Percentiles rank a stretch among this genome's conserved stretches.
Evolutionary conservation across 2,329 filamentous ascomycete species (phyloP).

Genomic region (Monilinia fructigena): DNA sequence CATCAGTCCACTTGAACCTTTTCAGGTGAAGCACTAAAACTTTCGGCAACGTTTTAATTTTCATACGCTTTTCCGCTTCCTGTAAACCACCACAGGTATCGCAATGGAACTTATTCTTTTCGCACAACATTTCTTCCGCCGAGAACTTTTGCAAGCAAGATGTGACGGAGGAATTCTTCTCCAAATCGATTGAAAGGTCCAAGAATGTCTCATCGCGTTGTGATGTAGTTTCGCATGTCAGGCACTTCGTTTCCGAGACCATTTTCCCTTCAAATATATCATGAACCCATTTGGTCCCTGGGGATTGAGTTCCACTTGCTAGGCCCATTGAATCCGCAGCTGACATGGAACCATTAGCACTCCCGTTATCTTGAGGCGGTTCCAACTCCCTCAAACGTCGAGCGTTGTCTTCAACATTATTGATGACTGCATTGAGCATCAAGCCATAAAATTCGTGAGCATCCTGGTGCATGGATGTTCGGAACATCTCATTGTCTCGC

Average conservation of each 20-base stretch:
- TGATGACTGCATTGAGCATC: slow-evolving; percentile 91
- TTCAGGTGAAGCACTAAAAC: slow-evolving; percentile 92
- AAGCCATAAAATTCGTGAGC: slow-evolving; percentile 96
- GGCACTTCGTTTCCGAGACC: slow-evolving; percentile 92
- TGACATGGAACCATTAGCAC: slow-evolving; percentile 53
- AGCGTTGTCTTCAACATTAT: slow-evolving; percentile 88
- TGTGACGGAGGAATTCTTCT: slow-evolving; percentile 93
- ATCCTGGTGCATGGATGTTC: slow-evolving; percentile 96
- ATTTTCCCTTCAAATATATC: slow-evolving; percentile 93
- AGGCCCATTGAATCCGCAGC: slow-evolving; percentile 44
- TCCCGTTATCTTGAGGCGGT: slow-evolving; percentile 44
- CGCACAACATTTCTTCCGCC: slow-evolving; percentile 96
- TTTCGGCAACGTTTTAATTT: slow-evolving; percentile 90
- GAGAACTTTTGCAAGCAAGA: slow-evolving; percentile 95
- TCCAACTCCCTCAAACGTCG: slow-evolving; percentile 58
- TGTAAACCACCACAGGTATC: slow-evolving; percentile 95
- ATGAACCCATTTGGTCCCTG: slow-evolving; percentile 85
- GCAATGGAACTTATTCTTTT: slow-evolving; percentile 98
- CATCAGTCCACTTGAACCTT: slow-evolving; percentile 97
- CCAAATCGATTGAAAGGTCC: slow-evolving; percentile 92
- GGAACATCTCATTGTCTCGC: slow-evolving; percentile 95
- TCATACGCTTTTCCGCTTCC: slow-evolving; percentile 98
- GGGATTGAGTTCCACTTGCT: slow-evolving; percentile 48
- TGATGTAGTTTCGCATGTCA: slow-evolving; percentile 94
- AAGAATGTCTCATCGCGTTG: slow-evolving; percentile 94